A percentile compares a stretch with the other conserved stretches of the same genome.
Evolutionary conservation across 2,329 filamentous ascomycete species (phyloP).

Genomic region (Aspergillus persii): DNA sequence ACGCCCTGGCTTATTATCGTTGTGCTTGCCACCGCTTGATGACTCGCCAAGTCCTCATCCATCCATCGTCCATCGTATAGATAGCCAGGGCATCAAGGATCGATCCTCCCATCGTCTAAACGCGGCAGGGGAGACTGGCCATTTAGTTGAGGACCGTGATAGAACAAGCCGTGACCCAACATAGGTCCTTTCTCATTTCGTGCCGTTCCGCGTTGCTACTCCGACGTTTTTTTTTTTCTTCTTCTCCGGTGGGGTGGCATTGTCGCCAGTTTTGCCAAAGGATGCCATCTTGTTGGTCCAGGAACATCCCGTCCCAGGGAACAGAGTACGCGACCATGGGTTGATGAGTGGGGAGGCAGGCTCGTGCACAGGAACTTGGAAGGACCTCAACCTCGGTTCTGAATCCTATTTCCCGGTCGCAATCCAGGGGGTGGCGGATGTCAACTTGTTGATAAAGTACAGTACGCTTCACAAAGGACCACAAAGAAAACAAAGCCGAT

Average conservation of each 20-base stretch:
- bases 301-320: background rate
- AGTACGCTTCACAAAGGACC: background rate
- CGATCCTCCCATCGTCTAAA: background rate
- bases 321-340: background rate
- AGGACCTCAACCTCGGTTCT: background rate
- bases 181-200: background rate
- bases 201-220: slow-evolving; percentile 16
- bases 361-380: background rate
- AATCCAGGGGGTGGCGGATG: background rate
- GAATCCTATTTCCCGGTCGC: background rate
- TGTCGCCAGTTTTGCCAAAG: background rate
- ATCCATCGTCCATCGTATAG: background rate
- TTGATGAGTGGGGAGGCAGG: background rate
- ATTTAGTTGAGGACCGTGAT: background rate
- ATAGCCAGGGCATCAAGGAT: background rate
- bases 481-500: background rate
- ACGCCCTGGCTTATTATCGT: too few relatives aligned
- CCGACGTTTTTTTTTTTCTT: background rate
- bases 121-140: background rate
- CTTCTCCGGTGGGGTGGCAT: background rate
- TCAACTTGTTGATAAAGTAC: background rate
- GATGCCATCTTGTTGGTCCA: background rate
- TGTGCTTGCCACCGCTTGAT: too few relatives aligned
- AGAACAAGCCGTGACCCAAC: background rate
- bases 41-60: too few relatives aligned